Percentiles rank a stretch among this genome's conserved stretches.
Evolutionary conservation across 352 stramenopile species (phyloP).

Genomic region (Globisporangium lucens): DNA sequence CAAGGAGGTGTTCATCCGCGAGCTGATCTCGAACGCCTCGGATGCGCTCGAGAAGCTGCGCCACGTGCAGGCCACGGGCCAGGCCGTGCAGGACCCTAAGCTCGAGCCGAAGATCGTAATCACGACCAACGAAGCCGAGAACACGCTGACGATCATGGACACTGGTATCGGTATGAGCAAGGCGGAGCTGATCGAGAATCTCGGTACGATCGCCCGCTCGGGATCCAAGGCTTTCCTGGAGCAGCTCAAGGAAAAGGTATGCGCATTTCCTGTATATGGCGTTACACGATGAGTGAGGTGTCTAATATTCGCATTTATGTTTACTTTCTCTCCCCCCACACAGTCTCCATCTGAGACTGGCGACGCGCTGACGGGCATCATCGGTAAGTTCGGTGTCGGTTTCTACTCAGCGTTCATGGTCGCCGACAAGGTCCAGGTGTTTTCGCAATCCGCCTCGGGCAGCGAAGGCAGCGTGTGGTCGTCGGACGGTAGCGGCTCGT

Average conservation of each 20-base stretch:
- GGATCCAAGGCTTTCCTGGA: slow-evolving; percentile 97
- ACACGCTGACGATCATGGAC: slow-evolving; percentile 97
- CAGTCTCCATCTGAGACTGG: slow-evolving; percentile 51
- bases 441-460: slow-evolving; percentile 72
- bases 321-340: not conserved
- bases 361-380: slow-evolving; percentile 91
- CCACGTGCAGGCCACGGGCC: slow-evolving; percentile 87
- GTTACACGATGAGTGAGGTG: not conserved
- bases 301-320: not conserved
- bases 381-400: slow-evolving; percentile 99
- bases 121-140: slow-evolving; percentile 92
- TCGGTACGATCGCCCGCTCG: slow-evolving; percentile 98
- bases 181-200: slow-evolving; percentile 95
- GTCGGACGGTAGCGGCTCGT: slow-evolving; percentile 83
- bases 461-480: slow-evolving; percentile 60
- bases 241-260: slow-evolving; percentile 82
- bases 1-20: slow-evolving; percentile 99
- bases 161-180: slow-evolving; percentile 98
- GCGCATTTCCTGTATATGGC: not conserved
- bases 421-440: slow-evolving; percentile 94
- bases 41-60: slow-evolving; percentile 99
- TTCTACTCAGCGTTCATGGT: slow-evolving; percentile 99
- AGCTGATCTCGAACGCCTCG: slow-evolving; percentile 98
- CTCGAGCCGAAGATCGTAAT: slow-evolving; percentile 96
- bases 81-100: slow-evolving; percentile 71